These are phyloP conservation scores for Nevesoporus exiguus DNA, from an alignment of 768 basidiomycete species.

Conservation along the genomic window DNA sequence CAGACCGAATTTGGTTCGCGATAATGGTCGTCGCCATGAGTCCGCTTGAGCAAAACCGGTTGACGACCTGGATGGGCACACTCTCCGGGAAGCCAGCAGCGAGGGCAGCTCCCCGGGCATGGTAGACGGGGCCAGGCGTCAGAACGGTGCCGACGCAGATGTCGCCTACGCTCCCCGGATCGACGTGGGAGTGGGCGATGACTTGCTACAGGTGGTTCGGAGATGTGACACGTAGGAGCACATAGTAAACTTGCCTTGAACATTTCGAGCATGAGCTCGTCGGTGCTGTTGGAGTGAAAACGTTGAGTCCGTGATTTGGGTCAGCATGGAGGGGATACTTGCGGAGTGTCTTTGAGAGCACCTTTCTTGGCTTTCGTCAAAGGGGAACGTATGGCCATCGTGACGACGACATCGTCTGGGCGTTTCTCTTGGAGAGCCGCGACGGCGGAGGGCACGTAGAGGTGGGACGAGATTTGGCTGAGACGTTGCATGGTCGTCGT, in stretches of 20 bases:
- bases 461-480: constrained; percentile 61
- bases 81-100: constrained; percentile 80
- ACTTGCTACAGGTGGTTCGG: constrained; percentile 42
- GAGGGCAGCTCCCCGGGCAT: constrained; percentile 69
- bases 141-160: constrained; percentile 80
- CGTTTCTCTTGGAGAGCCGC: constrained; percentile 53
- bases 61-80: constrained; percentile 70
- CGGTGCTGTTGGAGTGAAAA: constrained; percentile 45
- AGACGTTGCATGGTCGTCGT: constrained; percentile 53
- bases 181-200: constrained; percentile 54
- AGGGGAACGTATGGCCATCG: constrained; percentile 74
- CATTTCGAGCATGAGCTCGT: constrained; percentile 79
- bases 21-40: constrained; percentile 81
- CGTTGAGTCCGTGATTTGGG: constrained; percentile 7
- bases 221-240: neutral
- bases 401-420: constrained; percentile 79
- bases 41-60: constrained; percentile 81
- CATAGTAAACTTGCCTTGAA: constrained; percentile 51
- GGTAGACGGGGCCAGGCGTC: constrained; percentile 60
- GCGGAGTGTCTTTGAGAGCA: constrained; percentile 68
- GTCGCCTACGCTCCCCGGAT: constrained; percentile 66
- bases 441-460: constrained; percentile 45
- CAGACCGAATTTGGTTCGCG: constrained; percentile 69
- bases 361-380: constrained; percentile 77
- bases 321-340: constrained; percentile 18